A percentile compares a stretch with the other conserved stretches of the same genome.
Conservation (phyloP, 805 yeast genomes). For the Ogataea kodamae region DNA sequence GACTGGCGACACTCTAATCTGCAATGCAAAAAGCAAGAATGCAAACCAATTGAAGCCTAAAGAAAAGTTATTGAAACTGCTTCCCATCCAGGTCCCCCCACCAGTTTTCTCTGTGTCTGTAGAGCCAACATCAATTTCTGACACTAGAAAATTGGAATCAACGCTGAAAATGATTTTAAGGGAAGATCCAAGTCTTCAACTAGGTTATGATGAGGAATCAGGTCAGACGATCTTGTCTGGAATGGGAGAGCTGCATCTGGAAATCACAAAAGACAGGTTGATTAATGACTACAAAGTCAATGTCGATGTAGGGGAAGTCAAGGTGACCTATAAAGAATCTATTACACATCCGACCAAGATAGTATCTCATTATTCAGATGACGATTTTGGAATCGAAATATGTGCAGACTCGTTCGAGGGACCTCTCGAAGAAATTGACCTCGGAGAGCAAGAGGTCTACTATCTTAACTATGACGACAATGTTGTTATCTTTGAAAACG, state of each 20-base stretch:
- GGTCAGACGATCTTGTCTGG: constrained; percentile 90
- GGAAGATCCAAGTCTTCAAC: constrained; percentile 86
- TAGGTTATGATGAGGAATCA: constrained; percentile 73
- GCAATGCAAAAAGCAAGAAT: constrained; percentile 52
- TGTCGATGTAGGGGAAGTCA: constrained; percentile 75
- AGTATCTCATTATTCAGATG: constrained; percentile 22
- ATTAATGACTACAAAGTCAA: constrained; percentile 80
- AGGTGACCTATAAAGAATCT: constrained; percentile 87
- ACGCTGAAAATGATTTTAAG: constrained; percentile 63
- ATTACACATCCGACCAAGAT: constrained; percentile 25
- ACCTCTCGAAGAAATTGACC: constrained; percentile 27
- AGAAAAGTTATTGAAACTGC: constrained; percentile 47
- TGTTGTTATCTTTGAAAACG: constrained; percentile 36
- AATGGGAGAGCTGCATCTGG: constrained; percentile 96
- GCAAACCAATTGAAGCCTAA: constrained; percentile 28
- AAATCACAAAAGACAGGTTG: constrained; percentile 77
- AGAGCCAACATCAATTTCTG: constrained; percentile 82
- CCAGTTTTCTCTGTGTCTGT: constrained; percentile 86
- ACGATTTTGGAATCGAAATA: constrained; percentile 26
- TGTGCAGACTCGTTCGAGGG: constrained; percentile 34
- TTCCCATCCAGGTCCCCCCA: constrained; percentile 84
- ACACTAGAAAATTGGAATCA: constrained; percentile 65
- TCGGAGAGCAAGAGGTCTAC: constrained; percentile 38
- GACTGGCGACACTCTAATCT: constrained; percentile 88
- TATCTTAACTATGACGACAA: constrained; percentile 47